phyloP scores from a whole-genome alignment of 164 flowering plant genomes.

The Umbellularia californica region DNA sequence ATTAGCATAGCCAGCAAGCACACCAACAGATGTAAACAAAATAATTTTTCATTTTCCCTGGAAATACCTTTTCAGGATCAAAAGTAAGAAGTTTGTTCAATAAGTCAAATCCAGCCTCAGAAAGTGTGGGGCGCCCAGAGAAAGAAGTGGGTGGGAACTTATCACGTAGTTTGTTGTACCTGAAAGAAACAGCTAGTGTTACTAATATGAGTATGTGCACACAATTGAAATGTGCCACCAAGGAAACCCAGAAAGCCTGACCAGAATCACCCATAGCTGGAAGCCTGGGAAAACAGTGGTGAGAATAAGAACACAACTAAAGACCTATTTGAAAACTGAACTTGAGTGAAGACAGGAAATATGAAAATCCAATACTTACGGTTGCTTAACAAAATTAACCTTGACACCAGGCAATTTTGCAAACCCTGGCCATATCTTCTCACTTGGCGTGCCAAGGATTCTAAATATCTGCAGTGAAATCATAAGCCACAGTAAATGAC shows the following conservation, averaged over 20 bases:
- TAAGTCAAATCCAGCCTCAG: constrained; percentile 90
- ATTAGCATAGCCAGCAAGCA: background rate
- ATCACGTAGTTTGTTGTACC: constrained; percentile 77
- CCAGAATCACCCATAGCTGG: constrained; percentile 92
- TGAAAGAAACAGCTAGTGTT: constrained; percentile 46
- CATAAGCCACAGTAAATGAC: background rate
- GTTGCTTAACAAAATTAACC: constrained; percentile 75
- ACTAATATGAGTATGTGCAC: constrained; percentile 21
- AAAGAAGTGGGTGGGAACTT: constrained; percentile 80
- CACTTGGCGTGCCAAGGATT: constrained; percentile 86
- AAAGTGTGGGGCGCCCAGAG: constrained; percentile 89
- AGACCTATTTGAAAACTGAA: background rate
- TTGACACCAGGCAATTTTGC: constrained; percentile 79
- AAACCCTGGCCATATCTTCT: constrained; percentile 87
- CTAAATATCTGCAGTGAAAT: constrained; percentile 55
- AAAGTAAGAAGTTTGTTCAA: constrained; percentile 77
- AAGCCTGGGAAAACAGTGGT: constrained; percentile 38
- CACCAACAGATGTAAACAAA: background rate
- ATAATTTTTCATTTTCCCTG: background rate
- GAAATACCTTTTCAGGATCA: constrained; percentile 76
- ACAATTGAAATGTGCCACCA: constrained; percentile 42
- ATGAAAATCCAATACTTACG: constrained; percentile 35
- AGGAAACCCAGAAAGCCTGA: constrained; percentile 68
- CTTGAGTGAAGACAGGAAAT: background rate
- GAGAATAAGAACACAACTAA: constrained; percentile 40